Evolutionary conservation across 768 basidiomycete species (phyloP).

Genomic region (Infundibulicybe gibba): DNA sequence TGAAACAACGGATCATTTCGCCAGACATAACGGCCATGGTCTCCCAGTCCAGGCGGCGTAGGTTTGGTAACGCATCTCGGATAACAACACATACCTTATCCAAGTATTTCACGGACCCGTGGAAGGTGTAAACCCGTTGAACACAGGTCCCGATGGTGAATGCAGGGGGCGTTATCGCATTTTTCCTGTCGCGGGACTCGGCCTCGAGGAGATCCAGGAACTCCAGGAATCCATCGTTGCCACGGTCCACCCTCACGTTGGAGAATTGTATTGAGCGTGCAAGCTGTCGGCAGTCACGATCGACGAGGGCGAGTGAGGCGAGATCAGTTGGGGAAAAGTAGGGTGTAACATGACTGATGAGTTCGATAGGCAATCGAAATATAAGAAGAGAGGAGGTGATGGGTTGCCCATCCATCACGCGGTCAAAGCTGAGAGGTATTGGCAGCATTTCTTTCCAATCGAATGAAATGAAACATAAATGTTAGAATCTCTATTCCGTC

Average conservation of each 20-base stretch:
- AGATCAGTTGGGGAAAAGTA: slow-evolving; percentile 20
- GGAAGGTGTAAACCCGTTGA: slow-evolving; percentile 14
- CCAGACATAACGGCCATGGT: slow-evolving; percentile 6
- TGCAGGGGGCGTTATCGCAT: neutral
- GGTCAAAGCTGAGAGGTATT: slow-evolving; percentile 19
- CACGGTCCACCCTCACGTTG: slow-evolving; percentile 14
- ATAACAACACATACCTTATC: slow-evolving; percentile 8
- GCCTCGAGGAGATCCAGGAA: slow-evolving; percentile 6
- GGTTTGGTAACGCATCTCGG: slow-evolving; percentile 14
- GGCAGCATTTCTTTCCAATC: neutral
- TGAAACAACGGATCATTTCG: slow-evolving; percentile 11
- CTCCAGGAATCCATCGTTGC: slow-evolving; percentile 6
- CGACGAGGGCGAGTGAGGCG: slow-evolving; percentile 18
- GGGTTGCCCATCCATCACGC: slow-evolving; percentile 13
- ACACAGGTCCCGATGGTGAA: slow-evolving; percentile 13
- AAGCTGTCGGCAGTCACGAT: slow-evolving; percentile 19
- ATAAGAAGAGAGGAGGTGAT: slow-evolving; percentile 17
- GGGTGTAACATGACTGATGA: slow-evolving; percentile 17
- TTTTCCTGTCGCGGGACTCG: neutral
- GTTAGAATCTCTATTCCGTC: no score
- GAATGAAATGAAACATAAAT: no score
- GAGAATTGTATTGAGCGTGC: slow-evolving; percentile 18
- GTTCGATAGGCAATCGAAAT: slow-evolving; percentile 23
- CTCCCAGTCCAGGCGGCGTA: slow-evolving; percentile 23
- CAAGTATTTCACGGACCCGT: neutral